phyloP scores from a whole-genome alignment of 257 asterid genomes.

The Jacaranda mimosifolia region DNA sequence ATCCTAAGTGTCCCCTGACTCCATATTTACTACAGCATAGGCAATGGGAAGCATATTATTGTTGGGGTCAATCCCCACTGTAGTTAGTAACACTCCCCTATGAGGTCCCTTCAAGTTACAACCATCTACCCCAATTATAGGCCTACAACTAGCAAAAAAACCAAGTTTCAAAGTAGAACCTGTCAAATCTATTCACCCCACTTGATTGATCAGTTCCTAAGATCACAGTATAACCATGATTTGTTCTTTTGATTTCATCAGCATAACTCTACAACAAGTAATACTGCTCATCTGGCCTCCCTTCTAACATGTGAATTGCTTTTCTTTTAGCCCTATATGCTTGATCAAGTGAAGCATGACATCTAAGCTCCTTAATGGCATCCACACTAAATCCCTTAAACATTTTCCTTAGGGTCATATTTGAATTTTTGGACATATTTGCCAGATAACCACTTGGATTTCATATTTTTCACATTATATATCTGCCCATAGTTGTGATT shows the following conservation, averaged over 20 bases:
- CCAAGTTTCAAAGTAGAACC: neutral
- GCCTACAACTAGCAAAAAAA: neutral
- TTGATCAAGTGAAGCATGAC: neutral
- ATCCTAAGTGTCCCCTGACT: neutral
- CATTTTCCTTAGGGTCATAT: neutral
- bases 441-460: too few species aligned
- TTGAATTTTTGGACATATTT: too few species aligned
- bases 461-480: too few species aligned
- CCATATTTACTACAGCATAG: neutral
- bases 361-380: neutral
- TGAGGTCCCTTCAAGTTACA: neutral
- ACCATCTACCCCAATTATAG: neutral
- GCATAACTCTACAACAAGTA: too few species aligned
- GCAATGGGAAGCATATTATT: too few species aligned
- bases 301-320: neutral
- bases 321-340: too few species aligned
- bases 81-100: too few species aligned
- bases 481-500: too few species aligned
- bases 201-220: neutral
- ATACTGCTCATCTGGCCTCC: too few species aligned
- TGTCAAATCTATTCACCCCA: neutral
- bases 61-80: neutral
- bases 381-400: neutral
- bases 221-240: too few species aligned
- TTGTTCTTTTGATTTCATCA: too few species aligned